Percentiles rank a stretch among this genome's conserved stretches.
Evolutionary conservation across 805 yeast species (phyloP).

Genomic region (Zygoascus ofunaensis): DNA sequence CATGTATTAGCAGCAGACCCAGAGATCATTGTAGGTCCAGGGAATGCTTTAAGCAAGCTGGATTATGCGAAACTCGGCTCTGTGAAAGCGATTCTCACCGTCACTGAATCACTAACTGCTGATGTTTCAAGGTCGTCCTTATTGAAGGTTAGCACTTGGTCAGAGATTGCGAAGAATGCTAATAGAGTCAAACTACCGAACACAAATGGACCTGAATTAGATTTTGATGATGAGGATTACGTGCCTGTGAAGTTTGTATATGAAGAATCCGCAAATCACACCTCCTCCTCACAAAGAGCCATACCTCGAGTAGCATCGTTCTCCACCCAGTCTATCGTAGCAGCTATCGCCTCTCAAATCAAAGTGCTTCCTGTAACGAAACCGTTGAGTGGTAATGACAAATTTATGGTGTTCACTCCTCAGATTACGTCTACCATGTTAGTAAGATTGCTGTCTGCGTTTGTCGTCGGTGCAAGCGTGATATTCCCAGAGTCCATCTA

Average conservation of each 20-base stretch:
- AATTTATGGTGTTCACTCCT: conserved; percentile 25
- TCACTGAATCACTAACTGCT: too few relatives aligned
- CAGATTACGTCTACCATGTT: conserved; percentile 21
- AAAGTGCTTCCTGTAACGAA: conserved; percentile 25
- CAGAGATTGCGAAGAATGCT: not conserved
- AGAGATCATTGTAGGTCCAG: conserved; percentile 5
- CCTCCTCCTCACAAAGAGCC: too few relatives aligned
- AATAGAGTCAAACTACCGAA: too few relatives aligned
- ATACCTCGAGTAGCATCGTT: conserved; percentile 8
- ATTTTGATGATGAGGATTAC: not conserved
- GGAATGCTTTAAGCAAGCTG: conserved; percentile 2
- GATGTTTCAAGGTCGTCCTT: too few relatives aligned
- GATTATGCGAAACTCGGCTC: not conserved
- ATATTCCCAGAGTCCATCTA: conserved; percentile 10
- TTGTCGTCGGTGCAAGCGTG: conserved; percentile 21
- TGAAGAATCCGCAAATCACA: conserved; percentile 3
- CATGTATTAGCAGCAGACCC: conserved; percentile 2
- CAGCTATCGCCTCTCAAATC: conserved; percentile 31
- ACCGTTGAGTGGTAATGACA: conserved; percentile 24
- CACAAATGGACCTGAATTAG: not conserved
- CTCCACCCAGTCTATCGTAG: conserved; percentile 23
- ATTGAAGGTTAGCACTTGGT: not conserved
- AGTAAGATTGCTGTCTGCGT: conserved; percentile 25
- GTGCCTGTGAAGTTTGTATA: conserved; percentile 7
- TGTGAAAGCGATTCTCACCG: not conserved